Conservation (phyloP, 1,284 basidiomycete genomes). For the Takashimella tepidaria region DNA sequence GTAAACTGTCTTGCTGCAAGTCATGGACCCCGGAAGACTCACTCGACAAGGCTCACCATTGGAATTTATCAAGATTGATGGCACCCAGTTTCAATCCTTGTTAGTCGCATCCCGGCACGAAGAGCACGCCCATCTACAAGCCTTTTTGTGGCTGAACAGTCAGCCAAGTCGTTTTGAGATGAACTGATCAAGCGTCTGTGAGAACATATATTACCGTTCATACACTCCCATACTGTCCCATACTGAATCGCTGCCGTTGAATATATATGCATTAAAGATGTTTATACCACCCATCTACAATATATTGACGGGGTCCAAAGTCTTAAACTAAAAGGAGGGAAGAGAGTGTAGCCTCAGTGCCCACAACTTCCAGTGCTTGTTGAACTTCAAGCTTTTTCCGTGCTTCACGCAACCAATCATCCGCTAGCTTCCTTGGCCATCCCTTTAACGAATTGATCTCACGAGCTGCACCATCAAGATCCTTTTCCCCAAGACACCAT, state of each 20-base stretch:
- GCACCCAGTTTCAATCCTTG: too few species aligned
- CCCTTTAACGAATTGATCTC: conserved; percentile 88
- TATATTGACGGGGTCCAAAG: neutral
- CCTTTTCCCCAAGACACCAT: conserved; percentile 82
- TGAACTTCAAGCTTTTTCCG: conserved; percentile 83
- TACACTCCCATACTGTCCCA: too few species aligned
- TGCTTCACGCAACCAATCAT: conserved; percentile 90
- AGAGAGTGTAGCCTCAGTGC: conserved; percentile 67
- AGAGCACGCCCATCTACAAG: too few species aligned
- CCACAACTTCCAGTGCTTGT: conserved; percentile 87
- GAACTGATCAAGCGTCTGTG: too few species aligned
- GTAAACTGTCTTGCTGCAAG: too few species aligned
- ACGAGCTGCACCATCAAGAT: conserved; percentile 82
- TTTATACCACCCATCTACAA: neutral
- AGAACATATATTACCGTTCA: too few species aligned
- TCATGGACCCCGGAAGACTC: too few species aligned
- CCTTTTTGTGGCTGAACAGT: too few species aligned
- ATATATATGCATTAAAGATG: neutral
- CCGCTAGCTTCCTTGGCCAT: conserved; percentile 72
- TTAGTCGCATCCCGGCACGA: too few species aligned
- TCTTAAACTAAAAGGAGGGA: conserved; percentile 51
- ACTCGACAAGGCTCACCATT: too few species aligned
- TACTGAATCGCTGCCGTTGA: neutral
- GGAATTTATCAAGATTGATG: too few species aligned
- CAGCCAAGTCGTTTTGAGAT: too few species aligned